phyloP scores from a whole-genome alignment of 2,329 filamentous ascomycete genomes.

The Penicillium hordei region DNA sequence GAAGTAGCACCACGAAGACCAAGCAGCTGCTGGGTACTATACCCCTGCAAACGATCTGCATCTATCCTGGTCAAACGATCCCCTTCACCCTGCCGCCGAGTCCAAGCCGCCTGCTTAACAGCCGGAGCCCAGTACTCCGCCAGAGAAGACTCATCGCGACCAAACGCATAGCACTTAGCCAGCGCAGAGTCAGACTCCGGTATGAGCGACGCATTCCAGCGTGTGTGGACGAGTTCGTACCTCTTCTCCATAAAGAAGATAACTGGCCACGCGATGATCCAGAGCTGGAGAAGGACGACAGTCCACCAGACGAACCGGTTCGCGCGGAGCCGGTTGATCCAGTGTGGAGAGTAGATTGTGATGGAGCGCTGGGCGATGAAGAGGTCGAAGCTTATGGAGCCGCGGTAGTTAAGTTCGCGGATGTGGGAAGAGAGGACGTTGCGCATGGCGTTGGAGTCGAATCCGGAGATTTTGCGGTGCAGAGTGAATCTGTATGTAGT shows the following conservation, averaged over 20 bases:
- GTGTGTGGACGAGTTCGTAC: conserved; percentile 35
- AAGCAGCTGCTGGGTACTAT: conserved; percentile 18
- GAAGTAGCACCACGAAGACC: conserved; percentile 14
- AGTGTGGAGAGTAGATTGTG: conserved; percentile 42
- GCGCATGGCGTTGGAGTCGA: conserved; percentile 29
- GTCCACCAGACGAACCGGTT: conserved; percentile 37
- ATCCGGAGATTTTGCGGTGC: conserved; percentile 32
- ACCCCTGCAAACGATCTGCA: conserved; percentile 22
- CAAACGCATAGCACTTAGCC: conserved; percentile 25
- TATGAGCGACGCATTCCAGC: conserved; percentile 32
- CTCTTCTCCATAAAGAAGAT: conserved; percentile 40
- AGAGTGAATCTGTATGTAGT: conserved; percentile 28
- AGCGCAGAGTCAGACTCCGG: conserved; percentile 8
- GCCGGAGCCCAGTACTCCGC: conserved; percentile 36
- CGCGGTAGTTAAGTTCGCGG: conserved; percentile 40
- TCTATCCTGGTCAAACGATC: conserved; percentile 21
- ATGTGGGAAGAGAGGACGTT: conserved; percentile 38
- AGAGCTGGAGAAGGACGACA: conserved; percentile 40
- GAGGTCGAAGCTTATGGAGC: conserved; percentile 29
- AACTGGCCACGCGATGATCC: conserved; percentile 42
- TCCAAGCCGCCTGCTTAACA: conserved; percentile 39
- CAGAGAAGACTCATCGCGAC: conserved; percentile 29
- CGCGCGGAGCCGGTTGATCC: conserved; percentile 39
- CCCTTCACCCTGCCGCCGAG: conserved; percentile 21
- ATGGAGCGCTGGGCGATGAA: conserved; percentile 30